A percentile compares a stretch with the other conserved stretches of the same genome.
phyloP scores from a whole-genome alignment of 106 monocot genomes.

The Acorus gramineus region DNA sequence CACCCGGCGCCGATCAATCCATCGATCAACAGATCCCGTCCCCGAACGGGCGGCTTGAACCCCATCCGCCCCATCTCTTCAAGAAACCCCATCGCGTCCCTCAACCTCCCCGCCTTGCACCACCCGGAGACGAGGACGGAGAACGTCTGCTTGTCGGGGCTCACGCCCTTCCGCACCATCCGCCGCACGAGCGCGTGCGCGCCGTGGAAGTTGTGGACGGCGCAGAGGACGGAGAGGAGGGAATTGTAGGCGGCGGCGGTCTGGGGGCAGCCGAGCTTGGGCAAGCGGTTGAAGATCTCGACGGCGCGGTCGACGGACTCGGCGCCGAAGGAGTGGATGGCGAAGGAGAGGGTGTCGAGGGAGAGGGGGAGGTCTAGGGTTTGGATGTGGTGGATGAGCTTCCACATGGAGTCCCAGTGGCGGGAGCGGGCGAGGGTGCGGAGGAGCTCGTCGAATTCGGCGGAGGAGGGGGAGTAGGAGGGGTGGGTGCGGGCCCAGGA shows the following conservation, averaged over 20 bases:
- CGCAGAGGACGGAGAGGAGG: conserved; percentile 56
- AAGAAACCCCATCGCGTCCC: conserved; percentile 79
- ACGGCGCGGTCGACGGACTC: conserved; percentile 53
- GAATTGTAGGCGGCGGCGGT: conserved; percentile 57
- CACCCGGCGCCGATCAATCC: conserved; percentile 79
- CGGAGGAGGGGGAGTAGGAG: conserved; percentile 45
- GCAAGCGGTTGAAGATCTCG: conserved; percentile 74
- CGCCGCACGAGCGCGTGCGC: conserved; percentile 78
- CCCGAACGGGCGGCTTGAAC: conserved; percentile 63
- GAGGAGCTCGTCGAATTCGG: conserved; percentile 64
- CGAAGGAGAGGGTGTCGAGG: conserved; percentile 40
- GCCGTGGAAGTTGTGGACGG: conserved; percentile 43
- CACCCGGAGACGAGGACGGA: conserved; percentile 68
- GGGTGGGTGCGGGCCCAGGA: conserved; percentile 46
- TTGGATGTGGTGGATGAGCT: conserved; percentile 43
- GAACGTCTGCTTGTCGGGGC: conserved; percentile 56
- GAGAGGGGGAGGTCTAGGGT: conserved; percentile 55
- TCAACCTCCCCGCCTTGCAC: conserved; percentile 80
- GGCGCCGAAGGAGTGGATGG: conserved; percentile 62
- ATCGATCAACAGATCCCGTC: conserved; percentile 75
- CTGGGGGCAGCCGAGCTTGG: conserved; percentile 46
- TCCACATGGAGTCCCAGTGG: conserved; percentile 58
- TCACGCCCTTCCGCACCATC: conserved; percentile 62
- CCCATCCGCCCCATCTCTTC: conserved; percentile 78
- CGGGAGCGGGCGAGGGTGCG: conserved; percentile 40